Evolutionary conservation across 1,284 basidiomycete species (phyloP).

Genomic region (Cutaneotrichosporon mucoides): DNA sequence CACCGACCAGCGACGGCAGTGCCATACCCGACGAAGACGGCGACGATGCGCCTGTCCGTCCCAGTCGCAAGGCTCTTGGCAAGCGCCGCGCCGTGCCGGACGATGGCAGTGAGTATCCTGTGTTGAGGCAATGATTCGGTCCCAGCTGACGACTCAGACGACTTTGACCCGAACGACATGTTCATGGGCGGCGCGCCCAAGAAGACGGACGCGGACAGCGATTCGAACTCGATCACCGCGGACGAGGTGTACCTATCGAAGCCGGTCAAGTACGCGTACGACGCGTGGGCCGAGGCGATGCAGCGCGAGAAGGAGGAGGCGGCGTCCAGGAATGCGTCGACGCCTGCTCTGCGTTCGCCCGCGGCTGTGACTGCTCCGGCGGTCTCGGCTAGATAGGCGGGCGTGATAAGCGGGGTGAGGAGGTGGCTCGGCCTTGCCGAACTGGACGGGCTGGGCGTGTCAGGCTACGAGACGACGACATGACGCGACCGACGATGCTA

Average conservation of each 20-base stretch:
- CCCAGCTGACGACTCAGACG: slow-evolving; percentile 7
- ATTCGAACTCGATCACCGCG: slow-evolving; percentile 29
- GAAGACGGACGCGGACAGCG: slow-evolving; percentile 11
- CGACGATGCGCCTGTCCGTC: slow-evolving; percentile 29
- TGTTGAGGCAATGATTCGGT: too few species aligned
- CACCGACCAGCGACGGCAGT: neutral
- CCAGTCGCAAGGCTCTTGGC: slow-evolving; percentile 46
- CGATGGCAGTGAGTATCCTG: slow-evolving; percentile 36
- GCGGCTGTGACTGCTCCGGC: neutral
- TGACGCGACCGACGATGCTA: too few species aligned
- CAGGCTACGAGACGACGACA: too few species aligned
- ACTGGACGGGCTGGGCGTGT: too few species aligned
- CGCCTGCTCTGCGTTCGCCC: neutral
- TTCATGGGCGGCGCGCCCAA: slow-evolving; percentile 20
- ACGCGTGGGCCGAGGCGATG: slow-evolving; percentile 45
- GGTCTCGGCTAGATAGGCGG: neutral
- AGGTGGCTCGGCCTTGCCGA: too few species aligned
- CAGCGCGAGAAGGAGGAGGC: slow-evolving; percentile 6
- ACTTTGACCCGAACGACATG: slow-evolving; percentile 47
- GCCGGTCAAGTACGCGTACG: slow-evolving; percentile 45
- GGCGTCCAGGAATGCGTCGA: neutral
- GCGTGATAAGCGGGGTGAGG: neutral
- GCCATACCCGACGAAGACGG: slow-evolving; percentile 15
- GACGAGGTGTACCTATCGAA: slow-evolving; percentile 34
- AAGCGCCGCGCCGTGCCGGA: slow-evolving; percentile 40